A percentile compares a stretch with the other conserved stretches of the same genome.
phyloP scores from a whole-genome alignment of 192 early-diverging fungal genomes.

The Tieghemiomyces parasiticus region DNA sequence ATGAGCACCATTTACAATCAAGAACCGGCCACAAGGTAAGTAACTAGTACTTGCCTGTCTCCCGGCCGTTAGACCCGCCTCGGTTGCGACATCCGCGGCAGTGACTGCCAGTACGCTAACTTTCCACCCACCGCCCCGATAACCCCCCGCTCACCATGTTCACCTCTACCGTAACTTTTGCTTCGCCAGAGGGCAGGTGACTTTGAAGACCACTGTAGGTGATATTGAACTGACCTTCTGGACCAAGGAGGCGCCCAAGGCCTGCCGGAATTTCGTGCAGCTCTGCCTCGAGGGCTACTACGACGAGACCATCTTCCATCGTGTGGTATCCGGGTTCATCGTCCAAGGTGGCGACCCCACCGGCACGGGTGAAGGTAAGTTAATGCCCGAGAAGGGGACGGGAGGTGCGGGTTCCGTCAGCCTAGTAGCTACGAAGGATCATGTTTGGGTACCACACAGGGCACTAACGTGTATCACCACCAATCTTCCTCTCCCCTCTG shows the following conservation, averaged over 20 bases:
- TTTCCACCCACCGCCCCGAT: too few relatives aligned
- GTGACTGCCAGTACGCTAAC: too few relatives aligned
- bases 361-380: conserved; percentile 69
- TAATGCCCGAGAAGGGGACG: too few relatives aligned
- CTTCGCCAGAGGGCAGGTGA: conserved; percentile 44
- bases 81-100: too few relatives aligned
- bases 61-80: too few relatives aligned
- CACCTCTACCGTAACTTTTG: conserved; percentile 6
- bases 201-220: conserved; percentile 71
- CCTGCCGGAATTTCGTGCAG: conserved; percentile 92
- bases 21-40: conserved; percentile 39
- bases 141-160: too few relatives aligned
- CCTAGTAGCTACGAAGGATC: too few relatives aligned
- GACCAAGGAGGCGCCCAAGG: conserved; percentile 84
- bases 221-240: conserved; percentile 87
- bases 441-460: too few relatives aligned
- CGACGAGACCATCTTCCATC: conserved; percentile 77
- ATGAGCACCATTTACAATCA: conserved; percentile 39
- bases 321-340: conserved; percentile 79
- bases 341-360: conserved; percentile 93
- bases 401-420: too few relatives aligned
- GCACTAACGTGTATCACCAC: too few relatives aligned
- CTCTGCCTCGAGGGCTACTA: conserved; percentile 85
- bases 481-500: too few relatives aligned
- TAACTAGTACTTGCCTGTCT: too few relatives aligned